Evolutionary conservation across 306 rosid species (phyloP), one percentile per base, ranked within the genome.

Genomic region (Quercus bicolor): DNA sequence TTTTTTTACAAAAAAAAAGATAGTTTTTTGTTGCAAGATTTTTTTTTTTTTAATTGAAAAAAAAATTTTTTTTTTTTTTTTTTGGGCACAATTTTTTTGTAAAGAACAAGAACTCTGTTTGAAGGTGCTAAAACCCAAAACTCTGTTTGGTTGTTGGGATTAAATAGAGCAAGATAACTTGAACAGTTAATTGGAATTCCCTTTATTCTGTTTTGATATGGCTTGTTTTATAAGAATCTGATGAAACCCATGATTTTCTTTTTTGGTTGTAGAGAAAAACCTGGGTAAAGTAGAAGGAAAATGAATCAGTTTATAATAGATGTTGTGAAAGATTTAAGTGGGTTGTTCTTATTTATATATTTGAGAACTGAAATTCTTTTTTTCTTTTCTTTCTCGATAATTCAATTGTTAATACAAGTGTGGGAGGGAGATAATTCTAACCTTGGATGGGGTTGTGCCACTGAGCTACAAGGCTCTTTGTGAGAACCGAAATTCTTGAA

Each of bases 401-500:
- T 40, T 40, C 45, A 40, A 2, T 8, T 40, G 45, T 8, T 40
- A 40, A 40, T 40, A 40, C 12, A 8, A 40, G 45, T 40, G 45
- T 40, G 45, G 45, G 45, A 40, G 45, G 45, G 11, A 40, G 45
- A 40, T 40, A 8, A 8, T 8, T 40, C 11, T 8, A 40, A 40
- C 45, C 45, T 40, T 40, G 45, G 45, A 40, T 40, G 45, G 45
- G 45, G 45, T 40, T 40, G 2, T 40, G 45, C 45, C 45, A 40
- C 45, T 40, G 45, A 40, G 45, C 45, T 40, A 40, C 45, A 40
- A 40, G 45, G 45, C 45, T 40, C 12, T 40, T 40, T 40, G 45
- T 15, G 60, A 62, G 78, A 48, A 56, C 40, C 56, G 72, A 73
- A 26, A 37, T 24, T 5, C 56, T 81, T 77, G 59, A 33, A 69